Evolutionary conservation across 306 rosid genomes (phyloP).

Genomic region (Begonia peltatifolia): DNA sequence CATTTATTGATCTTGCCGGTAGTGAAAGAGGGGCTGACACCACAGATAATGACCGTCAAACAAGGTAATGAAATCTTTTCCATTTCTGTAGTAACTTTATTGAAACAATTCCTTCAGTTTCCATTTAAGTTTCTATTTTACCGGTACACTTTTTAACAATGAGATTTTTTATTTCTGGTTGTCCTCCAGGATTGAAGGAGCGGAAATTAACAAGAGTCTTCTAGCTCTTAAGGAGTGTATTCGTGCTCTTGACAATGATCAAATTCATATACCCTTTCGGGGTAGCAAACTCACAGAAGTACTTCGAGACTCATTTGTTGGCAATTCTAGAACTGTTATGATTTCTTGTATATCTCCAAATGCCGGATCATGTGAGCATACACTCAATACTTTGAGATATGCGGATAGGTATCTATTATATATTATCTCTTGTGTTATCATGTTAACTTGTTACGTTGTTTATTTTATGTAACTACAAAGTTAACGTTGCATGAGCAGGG

Average conservation of each 20-base stretch:
- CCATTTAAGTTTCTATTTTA: background rate
- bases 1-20: conserved; percentile 98
- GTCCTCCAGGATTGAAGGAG: conserved; percentile 79
- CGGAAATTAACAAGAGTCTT: conserved; percentile 95
- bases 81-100: background rate
- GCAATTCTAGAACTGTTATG: conserved; percentile 95
- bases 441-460: conserved; percentile 1
- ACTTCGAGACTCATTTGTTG: conserved; percentile 96
- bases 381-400: conserved; percentile 92
- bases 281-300: conserved; percentile 99
- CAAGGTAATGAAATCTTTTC: conserved; percentile 36
- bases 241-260: conserved; percentile 96
- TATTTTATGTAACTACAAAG: conserved; percentile 11
- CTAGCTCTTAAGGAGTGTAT: conserved; percentile 96
- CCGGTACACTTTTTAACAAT: too few relatives aligned
- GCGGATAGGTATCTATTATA: conserved; percentile 64
- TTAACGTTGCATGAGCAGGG: conserved; percentile 39
- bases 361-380: conserved; percentile 95
- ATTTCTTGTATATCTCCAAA: conserved; percentile 97
- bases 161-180: too few relatives aligned
- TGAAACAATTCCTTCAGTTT: background rate
- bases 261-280: conserved; percentile 92
- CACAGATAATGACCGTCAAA: conserved; percentile 96
- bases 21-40: conserved; percentile 99
- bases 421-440: conserved; percentile 6